Base-by-base conservation (phyloP, 208 protist genomes). In the Acanthamoeba lenticulata region DNA sequence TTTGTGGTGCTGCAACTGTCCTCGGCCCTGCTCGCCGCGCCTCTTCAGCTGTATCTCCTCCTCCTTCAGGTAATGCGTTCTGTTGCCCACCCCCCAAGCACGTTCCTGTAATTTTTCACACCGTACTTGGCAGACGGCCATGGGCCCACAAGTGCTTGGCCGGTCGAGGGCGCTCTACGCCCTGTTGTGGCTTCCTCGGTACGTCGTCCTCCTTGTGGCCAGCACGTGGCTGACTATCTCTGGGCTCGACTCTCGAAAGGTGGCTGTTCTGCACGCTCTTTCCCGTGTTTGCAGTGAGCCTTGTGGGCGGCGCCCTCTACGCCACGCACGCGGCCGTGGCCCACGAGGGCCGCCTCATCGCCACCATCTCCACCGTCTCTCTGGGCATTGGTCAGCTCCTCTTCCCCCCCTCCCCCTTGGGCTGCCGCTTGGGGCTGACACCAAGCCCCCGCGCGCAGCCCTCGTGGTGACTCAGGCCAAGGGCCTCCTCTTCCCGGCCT, bases 21-120 rank as follows among this genome's bases (percentile, higher is more conserved):
- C 36, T 86, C 42, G 42, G 42, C 45, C 42, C 45, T 86, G 24
- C 13, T 86, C 15, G 77, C 77, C 42, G 42, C 45, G 24, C 77
- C 77, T 19, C 77, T 86, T 24, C 77, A 86, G 77, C 77, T 86
- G 38, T 86, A 86, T 38, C 45, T 86, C 24, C 45, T 86, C 42
- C 27, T 86, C 36, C 38, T 45, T 29, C 45, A 45, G 7, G 77
- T 86, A 38, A 15, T 17, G 19, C 32, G 24, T 24, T 24, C 21
- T 24, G 7, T 72, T 19, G 11, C 32, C 7, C 32, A 72, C 7
- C 32, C 5, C 32, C 5, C 36, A 77, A 17, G 19, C 38, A 77
- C 38, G 4, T 11, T 42, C 17, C 29, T 5, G 29, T 77, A 27
- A 5, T 15, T 77, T 36, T 77, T 3, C 36, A 77, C 38, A 32